Percentiles rank a stretch among this genome's conserved stretches.
Conservation (phyloP, 2,329 filamentous ascomycete species). For the Aspergillus clavatus region DNA sequence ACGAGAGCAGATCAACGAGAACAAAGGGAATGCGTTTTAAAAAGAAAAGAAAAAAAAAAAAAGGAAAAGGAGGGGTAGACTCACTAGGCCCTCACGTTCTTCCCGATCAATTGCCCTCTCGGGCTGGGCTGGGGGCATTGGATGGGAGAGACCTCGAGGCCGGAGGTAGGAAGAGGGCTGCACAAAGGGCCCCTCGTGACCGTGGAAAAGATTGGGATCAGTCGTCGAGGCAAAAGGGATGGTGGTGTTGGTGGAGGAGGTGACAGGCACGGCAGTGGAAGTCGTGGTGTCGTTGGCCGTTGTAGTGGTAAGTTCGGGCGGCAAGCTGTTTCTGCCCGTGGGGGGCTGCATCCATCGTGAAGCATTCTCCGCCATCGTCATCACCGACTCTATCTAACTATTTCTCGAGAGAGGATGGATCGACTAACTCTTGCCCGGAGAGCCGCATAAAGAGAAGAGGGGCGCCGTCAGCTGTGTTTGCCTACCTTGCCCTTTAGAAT, state of each 20-base stretch:
- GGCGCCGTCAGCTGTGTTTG: background rate
- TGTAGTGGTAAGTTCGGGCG: conserved; percentile 11
- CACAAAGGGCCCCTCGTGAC: conserved; percentile 46
- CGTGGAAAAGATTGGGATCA: conserved; percentile 13
- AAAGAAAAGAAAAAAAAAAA: conserved; percentile 8
- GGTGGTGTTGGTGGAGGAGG: conserved; percentile 9
- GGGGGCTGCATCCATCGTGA: conserved; percentile 13
- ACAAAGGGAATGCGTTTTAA: too few species aligned
- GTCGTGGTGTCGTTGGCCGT: conserved; percentile 5
- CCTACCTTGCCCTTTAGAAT: background rate
- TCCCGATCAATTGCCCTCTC: conserved; percentile 47
- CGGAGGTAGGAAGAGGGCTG: conserved; percentile 47
- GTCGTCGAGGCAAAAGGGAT: conserved; percentile 5
- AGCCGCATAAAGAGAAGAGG: conserved; percentile 9
- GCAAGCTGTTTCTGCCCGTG: conserved; percentile 24
- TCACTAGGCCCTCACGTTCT: conserved; percentile 47
- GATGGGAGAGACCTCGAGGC: conserved; percentile 34
- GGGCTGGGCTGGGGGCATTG: conserved; percentile 38
- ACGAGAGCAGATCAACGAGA: conserved; percentile 4
- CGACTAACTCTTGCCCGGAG: conserved; percentile 3
- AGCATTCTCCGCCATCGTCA: conserved; percentile 23
- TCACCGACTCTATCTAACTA: too few species aligned
- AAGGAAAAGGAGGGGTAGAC: conserved; percentile 15
- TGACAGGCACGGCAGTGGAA: conserved; percentile 1
- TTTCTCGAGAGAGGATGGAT: conserved; percentile 3